These are phyloP conservation scores for Tolypocladium endophyticum DNA, from an alignment of 2,329 filamentous ascomycete genomes.

Conservation along the genomic window DNA sequence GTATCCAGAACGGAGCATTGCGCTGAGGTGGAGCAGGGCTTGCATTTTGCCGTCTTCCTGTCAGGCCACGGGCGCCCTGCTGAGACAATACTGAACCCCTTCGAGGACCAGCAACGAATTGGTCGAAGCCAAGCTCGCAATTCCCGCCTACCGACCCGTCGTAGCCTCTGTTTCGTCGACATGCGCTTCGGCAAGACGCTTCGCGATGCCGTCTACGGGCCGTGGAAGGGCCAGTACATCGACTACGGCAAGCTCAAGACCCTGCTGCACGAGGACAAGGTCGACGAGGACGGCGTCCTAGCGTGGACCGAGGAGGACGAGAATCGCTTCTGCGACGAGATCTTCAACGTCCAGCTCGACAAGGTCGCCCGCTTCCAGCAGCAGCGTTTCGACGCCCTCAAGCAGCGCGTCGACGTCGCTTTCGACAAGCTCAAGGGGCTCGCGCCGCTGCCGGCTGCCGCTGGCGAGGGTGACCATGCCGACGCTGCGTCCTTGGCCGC, in stretches of 20 bases:
- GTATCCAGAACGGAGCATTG: background rate
- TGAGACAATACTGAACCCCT: background rate
- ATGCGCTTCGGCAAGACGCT: slow-evolving; percentile 96
- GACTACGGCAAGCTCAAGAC: slow-evolving; percentile 91
- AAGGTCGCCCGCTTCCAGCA: slow-evolving; percentile 89
- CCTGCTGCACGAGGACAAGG: slow-evolving; percentile 67
- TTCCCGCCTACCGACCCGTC: background rate
- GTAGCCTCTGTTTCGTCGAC: background rate
- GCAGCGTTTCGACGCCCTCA: slow-evolving; percentile 54
- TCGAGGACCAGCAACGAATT: background rate
- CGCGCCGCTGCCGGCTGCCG: slow-evolving; percentile 41
- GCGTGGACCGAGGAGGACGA: slow-evolving; percentile 93
- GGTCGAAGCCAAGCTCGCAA: background rate
- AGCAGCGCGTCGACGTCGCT: slow-evolving; percentile 40
- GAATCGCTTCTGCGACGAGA: slow-evolving; percentile 85
- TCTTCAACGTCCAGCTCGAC: slow-evolving; percentile 88
- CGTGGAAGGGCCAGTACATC: slow-evolving; percentile 91
- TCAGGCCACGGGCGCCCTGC: background rate
- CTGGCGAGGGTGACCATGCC: slow-evolving; percentile 26
- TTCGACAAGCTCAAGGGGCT: slow-evolving; percentile 71
- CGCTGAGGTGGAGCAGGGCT: background rate
- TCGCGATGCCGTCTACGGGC: slow-evolving; percentile 64
- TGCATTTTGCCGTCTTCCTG: background rate
- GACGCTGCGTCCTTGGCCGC: slow-evolving; percentile 8
- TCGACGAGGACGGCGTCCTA: slow-evolving; percentile 49